Base-by-base conservation (phyloP, 331 rosid genomes). In the Pyrus hybrid region DNA sequence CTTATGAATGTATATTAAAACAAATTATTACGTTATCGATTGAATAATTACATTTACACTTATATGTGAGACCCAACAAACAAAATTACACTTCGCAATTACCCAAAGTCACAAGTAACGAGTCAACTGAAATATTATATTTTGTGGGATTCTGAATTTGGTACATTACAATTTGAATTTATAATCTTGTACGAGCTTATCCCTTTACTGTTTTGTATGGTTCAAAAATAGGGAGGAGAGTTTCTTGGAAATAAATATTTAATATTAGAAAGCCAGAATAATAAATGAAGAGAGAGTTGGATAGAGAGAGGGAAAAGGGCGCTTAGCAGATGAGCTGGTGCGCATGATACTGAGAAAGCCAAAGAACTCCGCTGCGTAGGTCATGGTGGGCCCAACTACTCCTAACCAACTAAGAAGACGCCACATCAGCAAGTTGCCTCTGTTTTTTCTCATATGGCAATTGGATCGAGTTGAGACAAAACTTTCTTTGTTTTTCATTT, bases 251-350 rank as follows among this genome's bases (percentile, higher is more conserved):
- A 33, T 33, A 33, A 33, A 2, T 33, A 32, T n/a, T n/a, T n/a
- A n/a, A n/a, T n/a, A n/a, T n/a, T n/a, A n/a, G n/a, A n/a, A n/a
- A n/a, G n/a, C n/a, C n/a, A n/a, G n/a, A n/a, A n/a, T n/a, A 33
- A 33, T 33, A 33, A 33, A 33, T 33, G 0, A 35, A 37, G 43
- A 37, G 43, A 9, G 12, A 9, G 3, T 66, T 68, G 11, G 60
- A 33, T 13, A 7, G 4, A 51, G 33, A 29, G 33, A 17, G 53
- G 14, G 18, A 13, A 64, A 41, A 37, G 22, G 22, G 5, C 0
- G 8, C 17, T 35, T 16, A 32, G 81, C 16, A 10, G 8, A 63
- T 89, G 89, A 93, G 98, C 98, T 93, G 98, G 91, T 86, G 73
- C 85, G 89, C 98, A 91, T 86, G 90, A 89, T 79, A 82, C 3